Base-by-base conservation (phyloP, 31 red algal genomes). In the Bonnemaisonia californica region DNA sequence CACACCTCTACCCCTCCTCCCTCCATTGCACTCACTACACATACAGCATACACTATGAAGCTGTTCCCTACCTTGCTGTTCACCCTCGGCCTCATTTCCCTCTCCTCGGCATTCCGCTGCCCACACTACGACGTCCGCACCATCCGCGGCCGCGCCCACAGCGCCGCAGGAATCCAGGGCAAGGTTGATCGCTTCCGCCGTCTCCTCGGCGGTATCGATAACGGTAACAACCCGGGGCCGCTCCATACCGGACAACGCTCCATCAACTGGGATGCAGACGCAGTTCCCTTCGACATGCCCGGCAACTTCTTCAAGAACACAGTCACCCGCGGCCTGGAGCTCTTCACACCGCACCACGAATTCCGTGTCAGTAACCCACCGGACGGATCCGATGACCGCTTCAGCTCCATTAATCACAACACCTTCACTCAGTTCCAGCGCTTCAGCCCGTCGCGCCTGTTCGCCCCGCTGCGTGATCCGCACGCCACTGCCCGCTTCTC, bases 251-350 rank as follows among this genome's bases (percentile, higher is more conserved):
- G 74, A 22, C 55, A 23, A 19, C 74, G 74, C 27, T 57, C 45
- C 3, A 41, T 89, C 62, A 81, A 89, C 76, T 89, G 85, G 85
- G 85, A 89, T 56, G 76, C 85, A 1, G 54, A 57, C 24, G 35
- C 45, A n/a, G 62, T 89, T 22, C 85, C 75, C 5, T 89, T 89
- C 31, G 41, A 82, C 13, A 82, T 89, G 85, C 85, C 85, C 13
- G 30, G 30, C 1, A 41, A 89, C 37, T 89, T 81, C 41, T 89
- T 89, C 62, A 38, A 69, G 33, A 74, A 26, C 19, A 71, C 1
- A 11, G 77, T 89, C 3, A 24, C 75, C 21, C 76, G 85, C 5
- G 85, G 85, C 11, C 28, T 62, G 28, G 48, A 42, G 19, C 72
- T 89, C 27, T 1, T 39, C 2, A 42, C 77, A 18, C 51, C 34